These are phyloP conservation scores for Galeopsis tetrahit DNA, from an alignment of 257 asterid species.

Conservation along the genomic window DNA sequence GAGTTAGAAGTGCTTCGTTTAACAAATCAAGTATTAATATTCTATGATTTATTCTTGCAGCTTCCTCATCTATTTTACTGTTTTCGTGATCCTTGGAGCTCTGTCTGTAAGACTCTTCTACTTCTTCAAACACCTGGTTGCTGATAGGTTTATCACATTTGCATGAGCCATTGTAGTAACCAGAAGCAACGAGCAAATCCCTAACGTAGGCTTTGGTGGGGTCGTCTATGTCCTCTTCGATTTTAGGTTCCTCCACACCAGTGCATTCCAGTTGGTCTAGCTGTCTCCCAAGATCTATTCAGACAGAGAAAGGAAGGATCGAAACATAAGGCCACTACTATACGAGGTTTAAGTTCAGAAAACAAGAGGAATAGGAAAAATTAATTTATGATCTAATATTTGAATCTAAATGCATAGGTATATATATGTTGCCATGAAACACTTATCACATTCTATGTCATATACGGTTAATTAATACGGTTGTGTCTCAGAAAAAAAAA, in stretches of 20 bases:
- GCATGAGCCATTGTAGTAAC: slow-evolving; percentile 64
- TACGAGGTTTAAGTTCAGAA: slow-evolving; percentile 3
- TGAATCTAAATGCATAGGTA: slow-evolving; percentile 1
- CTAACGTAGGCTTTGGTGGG: slow-evolving; percentile 73
- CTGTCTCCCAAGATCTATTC: slow-evolving; percentile 76
- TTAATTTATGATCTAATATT: background rate
- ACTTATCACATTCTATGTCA: slow-evolving; percentile 8
- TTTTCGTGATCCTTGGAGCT: slow-evolving; percentile 51
- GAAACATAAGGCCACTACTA: slow-evolving; percentile 3
- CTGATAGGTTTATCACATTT: slow-evolving; percentile 65
- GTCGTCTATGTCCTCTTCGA: slow-evolving; percentile 66
- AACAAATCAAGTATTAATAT: slow-evolving; percentile 62
- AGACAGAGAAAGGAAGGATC: slow-evolving; percentile 17
- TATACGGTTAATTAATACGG: background rate
- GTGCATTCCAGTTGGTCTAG: slow-evolving; percentile 65
- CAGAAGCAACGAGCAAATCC: slow-evolving; percentile 86
- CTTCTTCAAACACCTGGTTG: slow-evolving; percentile 74
- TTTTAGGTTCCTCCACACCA: slow-evolving; percentile 44
- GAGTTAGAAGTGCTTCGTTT: slow-evolving; percentile 72
- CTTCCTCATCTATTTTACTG: slow-evolving; percentile 46
- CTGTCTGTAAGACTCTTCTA: slow-evolving; percentile 63
- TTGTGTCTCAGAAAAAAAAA: background rate
- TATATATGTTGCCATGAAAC: slow-evolving; percentile 5
- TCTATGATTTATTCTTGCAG: slow-evolving; percentile 46
- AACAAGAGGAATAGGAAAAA: background rate